Base-by-base conservation (phyloP, 2,329 filamentous ascomycete genomes). In the Paracamarosporium sp. region DNA sequence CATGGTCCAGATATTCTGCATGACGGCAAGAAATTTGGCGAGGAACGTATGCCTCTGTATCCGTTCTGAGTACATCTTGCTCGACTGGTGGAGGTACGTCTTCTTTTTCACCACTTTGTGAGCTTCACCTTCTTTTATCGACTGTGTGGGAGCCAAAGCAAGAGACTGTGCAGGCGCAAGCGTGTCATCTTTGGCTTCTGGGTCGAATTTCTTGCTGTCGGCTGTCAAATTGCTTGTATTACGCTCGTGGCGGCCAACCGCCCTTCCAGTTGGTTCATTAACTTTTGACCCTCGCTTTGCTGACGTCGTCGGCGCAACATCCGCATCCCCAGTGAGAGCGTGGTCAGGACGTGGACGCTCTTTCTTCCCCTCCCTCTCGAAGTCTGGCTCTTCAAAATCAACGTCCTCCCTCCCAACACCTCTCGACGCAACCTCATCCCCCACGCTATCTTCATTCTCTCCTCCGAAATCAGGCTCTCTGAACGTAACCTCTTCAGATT, bases 1-100 rank as follows among this genome's bases (percentile, higher is more conserved):
- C 50, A 53, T 53, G 15, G 27, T 53, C 50, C 50, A 44, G n/a
- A 53, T 44, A 15, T 53, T 53, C 40, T 53, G 50, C 36, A 25
- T 1, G 13, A 53, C 38, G 6, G 27, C 50, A 9, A 53, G 36
- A n/a, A n/a, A 25, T 47, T 41, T 46, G 13, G 25, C 22, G 9
- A 46, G n/a, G 28, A 53, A 36, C 11, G 45, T 48, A 27, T 48
- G 45, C 17, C 5, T 35, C 2, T 8, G 45, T 11, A 48, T 48
- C 3, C 22, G 20, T 20, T 48, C 31, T 27, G 30, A 25, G 17
- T 48, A 25, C 45, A n/a, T 36, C 11, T 36, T 36, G 9, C 27
- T 31, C n/a, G 43, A 46, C 31, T 22, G 25, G n/a, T 48, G 45
- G 3, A 48, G 17, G 15, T 27, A 48, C 20, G 45, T 48, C 11